Percentiles rank a stretch among this genome's conserved stretches.
Evolutionary conservation across 305 asterid genomes (phyloP).

Genomic region (Ajuga reptans): DNA sequence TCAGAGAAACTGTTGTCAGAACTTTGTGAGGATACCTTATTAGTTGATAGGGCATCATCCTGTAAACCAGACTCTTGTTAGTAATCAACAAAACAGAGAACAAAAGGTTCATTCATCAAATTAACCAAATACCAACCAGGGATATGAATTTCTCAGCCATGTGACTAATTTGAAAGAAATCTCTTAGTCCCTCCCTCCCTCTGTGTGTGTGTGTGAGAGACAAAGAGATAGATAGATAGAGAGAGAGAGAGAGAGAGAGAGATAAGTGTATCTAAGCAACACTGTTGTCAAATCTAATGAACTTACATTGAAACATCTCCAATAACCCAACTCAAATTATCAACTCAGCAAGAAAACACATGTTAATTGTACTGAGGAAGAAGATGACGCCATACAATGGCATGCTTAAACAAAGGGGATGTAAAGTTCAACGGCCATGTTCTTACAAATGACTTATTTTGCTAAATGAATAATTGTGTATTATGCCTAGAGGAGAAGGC

Average conservation of each 20-base stretch:
- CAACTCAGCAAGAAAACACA: background rate
- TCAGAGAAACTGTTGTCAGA: slow-evolving; percentile 32
- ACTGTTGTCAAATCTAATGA: too few relatives aligned
- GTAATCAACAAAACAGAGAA: slow-evolving; percentile 8
- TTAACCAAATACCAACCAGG: slow-evolving; percentile 4
- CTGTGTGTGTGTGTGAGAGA: too few relatives aligned
- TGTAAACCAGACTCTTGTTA: slow-evolving; percentile 27
- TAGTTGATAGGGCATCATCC: slow-evolving; percentile 36
- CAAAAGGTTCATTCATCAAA: slow-evolving; percentile 1
- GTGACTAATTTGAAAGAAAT: background rate
- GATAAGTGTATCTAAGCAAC: too few relatives aligned
- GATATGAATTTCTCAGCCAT: background rate
- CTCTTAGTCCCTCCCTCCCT: too few relatives aligned
- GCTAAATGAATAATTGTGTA: background rate
- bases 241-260: too few relatives aligned
- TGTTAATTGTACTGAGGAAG: background rate
- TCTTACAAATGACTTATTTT: background rate
- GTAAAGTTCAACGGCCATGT: background rate
- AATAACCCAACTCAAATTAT: background rate
- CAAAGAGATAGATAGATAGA: too few relatives aligned
- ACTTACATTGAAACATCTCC: background rate
- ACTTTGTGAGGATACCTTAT: slow-evolving; percentile 32
- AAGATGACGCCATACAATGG: background rate
- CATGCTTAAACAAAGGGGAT: background rate
- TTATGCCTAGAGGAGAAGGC: background rate